A percentile compares a stretch with the other conserved stretches of the same genome.
Evolutionary conservation across 1,284 basidiomycete genomes (phyloP).

Genomic region (Sporisorium scitamineum): DNA sequence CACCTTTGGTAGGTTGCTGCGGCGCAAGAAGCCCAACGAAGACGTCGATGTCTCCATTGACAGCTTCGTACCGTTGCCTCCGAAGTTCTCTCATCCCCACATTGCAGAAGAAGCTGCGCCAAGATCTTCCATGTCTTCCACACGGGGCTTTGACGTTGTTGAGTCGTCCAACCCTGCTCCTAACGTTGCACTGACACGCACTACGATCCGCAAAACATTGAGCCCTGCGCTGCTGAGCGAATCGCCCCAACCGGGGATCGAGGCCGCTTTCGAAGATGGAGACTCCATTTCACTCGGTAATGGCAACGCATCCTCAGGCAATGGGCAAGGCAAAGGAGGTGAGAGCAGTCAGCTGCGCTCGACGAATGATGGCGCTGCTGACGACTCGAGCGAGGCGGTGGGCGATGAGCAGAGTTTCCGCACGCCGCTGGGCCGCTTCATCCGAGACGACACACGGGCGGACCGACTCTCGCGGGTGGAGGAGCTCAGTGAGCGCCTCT

Average conservation of each 20-base stretch:
- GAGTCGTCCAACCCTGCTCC: conserved; percentile 3
- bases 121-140: conserved; percentile 38
- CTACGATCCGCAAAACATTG: conserved; percentile 45
- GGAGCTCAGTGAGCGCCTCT: conserved; percentile 36
- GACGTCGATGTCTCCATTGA: conserved; percentile 17
- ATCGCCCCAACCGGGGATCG: conserved; percentile 14
- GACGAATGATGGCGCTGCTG: conserved; percentile 9
- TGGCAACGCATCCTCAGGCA: not conserved
- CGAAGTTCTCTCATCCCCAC: conserved; percentile 23
- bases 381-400: conserved; percentile 6
- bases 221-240: conserved; percentile 45
- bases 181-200: conserved; percentile 17
- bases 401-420: conserved; percentile 21
- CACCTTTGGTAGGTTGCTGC: conserved; percentile 22
- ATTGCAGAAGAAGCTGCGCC: conserved; percentile 23
- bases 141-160: conserved; percentile 21
- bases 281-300: conserved; percentile 1
- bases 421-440: conserved; percentile 37
- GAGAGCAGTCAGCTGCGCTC: not conserved
- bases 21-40: conserved; percentile 27
- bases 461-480: conserved; percentile 46
- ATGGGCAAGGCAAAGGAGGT: not conserved
- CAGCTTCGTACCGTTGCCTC: conserved; percentile 18
- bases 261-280: not conserved
- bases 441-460: conserved; percentile 10